phyloP scores from a whole-genome alignment of 208 protist species.

The Leishmania guyanensis region DNA sequence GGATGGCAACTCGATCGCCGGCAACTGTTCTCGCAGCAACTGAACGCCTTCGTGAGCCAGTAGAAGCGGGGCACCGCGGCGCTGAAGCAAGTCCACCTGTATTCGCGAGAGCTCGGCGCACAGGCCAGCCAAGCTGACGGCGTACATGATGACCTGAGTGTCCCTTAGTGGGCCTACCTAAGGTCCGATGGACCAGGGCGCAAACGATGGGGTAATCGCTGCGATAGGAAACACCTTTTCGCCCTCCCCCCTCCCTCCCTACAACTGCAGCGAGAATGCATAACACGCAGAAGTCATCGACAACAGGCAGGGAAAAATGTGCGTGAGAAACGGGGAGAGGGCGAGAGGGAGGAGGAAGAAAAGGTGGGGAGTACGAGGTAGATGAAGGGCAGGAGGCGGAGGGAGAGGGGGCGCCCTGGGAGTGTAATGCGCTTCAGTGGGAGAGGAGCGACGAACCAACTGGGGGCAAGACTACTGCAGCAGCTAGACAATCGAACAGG shows the following conservation, averaged over 20 bases:
- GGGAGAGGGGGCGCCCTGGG: not conserved
- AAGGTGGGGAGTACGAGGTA: not conserved
- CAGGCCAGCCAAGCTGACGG: constrained; percentile 33
- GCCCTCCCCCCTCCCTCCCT: no score
- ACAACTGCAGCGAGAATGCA: not conserved
- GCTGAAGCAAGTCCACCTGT: constrained; percentile 74
- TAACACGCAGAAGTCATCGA: not conserved
- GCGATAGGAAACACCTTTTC: not conserved
- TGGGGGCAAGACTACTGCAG: not conserved
- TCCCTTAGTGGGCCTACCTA: not conserved
- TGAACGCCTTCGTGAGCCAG: constrained; percentile 52
- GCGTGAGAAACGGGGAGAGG: not conserved
- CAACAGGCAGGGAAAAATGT: not conserved
- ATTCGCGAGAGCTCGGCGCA: constrained; percentile 76
- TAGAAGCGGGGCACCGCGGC: constrained; percentile 46
- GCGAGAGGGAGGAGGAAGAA: not conserved
- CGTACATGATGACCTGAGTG: not conserved
- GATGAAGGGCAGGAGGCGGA: not conserved
- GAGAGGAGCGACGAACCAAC: not conserved
- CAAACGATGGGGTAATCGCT: not conserved
- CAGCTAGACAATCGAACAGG: not conserved
- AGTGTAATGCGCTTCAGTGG: not conserved
- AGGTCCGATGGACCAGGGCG: not conserved
- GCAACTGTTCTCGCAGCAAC: constrained; percentile 43
- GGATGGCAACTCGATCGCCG: constrained; percentile 20